phyloP scores from a whole-genome alignment of 148 eudicot genomes.

The Polygonum maritimum region DNA sequence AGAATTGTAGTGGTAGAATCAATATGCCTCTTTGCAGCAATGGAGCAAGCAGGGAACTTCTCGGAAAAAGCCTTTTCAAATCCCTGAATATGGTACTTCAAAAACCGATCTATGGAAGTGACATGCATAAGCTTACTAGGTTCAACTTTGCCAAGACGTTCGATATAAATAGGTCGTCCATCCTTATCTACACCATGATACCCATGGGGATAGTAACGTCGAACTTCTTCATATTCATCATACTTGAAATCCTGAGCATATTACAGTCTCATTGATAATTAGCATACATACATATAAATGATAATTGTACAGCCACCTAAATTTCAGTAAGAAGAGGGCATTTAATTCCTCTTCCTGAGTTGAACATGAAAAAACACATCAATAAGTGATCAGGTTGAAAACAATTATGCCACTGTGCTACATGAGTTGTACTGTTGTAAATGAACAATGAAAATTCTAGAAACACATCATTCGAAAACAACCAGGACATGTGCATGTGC shows the following conservation, averaged over 20 bases:
- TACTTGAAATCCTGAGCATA: constrained; percentile 62
- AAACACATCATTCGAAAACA: background rate
- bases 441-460: background rate
- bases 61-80: constrained; percentile 77
- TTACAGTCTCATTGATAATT: background rate
- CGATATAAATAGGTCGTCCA: constrained; percentile 88
- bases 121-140: constrained; percentile 78
- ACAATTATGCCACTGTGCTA: background rate
- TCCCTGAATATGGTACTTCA: constrained; percentile 85
- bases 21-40: constrained; percentile 86
- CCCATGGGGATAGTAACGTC: constrained; percentile 80
- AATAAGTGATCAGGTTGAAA: background rate
- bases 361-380: background rate
- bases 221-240: constrained; percentile 69
- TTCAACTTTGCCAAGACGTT: constrained; percentile 80
- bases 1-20: constrained; percentile 75
- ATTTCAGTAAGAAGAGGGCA: background rate
- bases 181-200: constrained; percentile 91
- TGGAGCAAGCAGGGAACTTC: constrained; percentile 96
- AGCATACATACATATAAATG: background rate
- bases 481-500: background rate
- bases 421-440: background rate
- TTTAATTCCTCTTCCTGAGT: background rate
- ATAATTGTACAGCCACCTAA: background rate
- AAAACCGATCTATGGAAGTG: constrained; percentile 74